Evolutionary conservation across 2,329 filamentous ascomycete genomes (phyloP).

Genomic region (Colletotrichum sojae): DNA sequence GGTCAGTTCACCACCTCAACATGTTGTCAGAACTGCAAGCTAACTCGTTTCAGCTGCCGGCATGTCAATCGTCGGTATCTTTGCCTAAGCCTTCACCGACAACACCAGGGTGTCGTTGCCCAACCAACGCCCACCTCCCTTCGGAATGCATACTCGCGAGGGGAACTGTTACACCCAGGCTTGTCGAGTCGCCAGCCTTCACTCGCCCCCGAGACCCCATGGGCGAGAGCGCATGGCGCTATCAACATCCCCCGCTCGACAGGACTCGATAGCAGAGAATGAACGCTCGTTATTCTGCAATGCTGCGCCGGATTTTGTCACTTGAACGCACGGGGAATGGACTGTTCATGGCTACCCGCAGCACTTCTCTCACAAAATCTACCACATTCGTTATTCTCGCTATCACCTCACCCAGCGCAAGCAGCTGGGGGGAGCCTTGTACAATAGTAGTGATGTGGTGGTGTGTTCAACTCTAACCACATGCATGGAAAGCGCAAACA

Average conservation of each 20-base stretch:
- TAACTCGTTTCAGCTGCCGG: constrained; percentile 52
- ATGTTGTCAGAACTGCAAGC: constrained; percentile 28
- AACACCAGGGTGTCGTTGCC: neutral
- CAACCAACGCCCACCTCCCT: neutral
- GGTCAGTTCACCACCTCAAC: constrained; percentile 54
- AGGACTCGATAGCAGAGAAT: constrained; percentile 33
- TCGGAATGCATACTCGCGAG: constrained; percentile 18
- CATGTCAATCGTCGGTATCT: constrained; percentile 64
- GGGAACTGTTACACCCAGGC: neutral
- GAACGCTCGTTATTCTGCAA: constrained; percentile 21
- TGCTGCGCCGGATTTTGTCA: constrained; percentile 32
- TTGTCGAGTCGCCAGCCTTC: neutral
- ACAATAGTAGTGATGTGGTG: constrained; percentile 38
- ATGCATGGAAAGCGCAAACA: constrained; percentile 1
- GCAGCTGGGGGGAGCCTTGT: constrained; percentile 6
- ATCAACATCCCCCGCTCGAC: neutral
- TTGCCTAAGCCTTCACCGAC: constrained; percentile 52
- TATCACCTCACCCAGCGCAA: neutral
- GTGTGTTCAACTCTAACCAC: constrained; percentile 12
- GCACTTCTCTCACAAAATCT: constrained; percentile 31
- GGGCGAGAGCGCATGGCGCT: neutral
- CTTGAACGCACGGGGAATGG: constrained; percentile 11
- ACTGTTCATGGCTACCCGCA: constrained; percentile 11
- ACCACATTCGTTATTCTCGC: constrained; percentile 38
- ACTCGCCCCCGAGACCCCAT: neutral